Conservation (phyloP, 2,329 filamentous ascomycete genomes). For the Pseudonectria buxi region DNA sequence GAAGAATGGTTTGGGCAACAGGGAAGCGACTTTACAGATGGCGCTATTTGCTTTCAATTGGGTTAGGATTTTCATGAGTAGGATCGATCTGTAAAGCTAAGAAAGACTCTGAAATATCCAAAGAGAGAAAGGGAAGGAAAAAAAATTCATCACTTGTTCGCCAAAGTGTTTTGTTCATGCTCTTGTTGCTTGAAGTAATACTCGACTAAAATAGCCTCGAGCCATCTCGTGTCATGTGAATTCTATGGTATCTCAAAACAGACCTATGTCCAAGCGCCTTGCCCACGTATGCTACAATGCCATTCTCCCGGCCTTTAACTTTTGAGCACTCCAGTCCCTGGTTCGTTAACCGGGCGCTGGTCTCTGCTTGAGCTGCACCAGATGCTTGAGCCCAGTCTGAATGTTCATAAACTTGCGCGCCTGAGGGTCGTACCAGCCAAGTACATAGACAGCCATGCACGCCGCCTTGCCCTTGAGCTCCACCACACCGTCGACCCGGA, state of each 20-base stretch:
- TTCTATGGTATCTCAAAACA: slow-evolving; percentile 23
- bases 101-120: no score
- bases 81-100: not conserved
- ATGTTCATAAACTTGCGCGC: slow-evolving; percentile 37
- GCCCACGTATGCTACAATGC: slow-evolving; percentile 14
- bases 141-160: no score
- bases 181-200: no score
- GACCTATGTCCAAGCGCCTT: slow-evolving; percentile 20
- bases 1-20: not conserved
- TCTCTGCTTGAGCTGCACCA: slow-evolving; percentile 34
- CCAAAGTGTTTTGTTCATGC: no score
- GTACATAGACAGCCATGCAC: slow-evolving; percentile 44
- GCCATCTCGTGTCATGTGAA: slow-evolving; percentile 1
- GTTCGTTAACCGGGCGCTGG: slow-evolving; percentile 23
- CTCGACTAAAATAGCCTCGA: no score
- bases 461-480: slow-evolving; percentile 42
- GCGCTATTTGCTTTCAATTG: no score
- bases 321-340: not conserved
- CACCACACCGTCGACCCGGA: slow-evolving; percentile 48
- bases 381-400: slow-evolving; percentile 37
- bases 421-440: slow-evolving; percentile 51
- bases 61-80: not conserved
- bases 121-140: no score
- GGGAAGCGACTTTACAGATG: not conserved
- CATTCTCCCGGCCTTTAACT: not conserved